Conservation (phyloP, 805 yeast species). For the Saccharomycopsis microspora region DNA sequence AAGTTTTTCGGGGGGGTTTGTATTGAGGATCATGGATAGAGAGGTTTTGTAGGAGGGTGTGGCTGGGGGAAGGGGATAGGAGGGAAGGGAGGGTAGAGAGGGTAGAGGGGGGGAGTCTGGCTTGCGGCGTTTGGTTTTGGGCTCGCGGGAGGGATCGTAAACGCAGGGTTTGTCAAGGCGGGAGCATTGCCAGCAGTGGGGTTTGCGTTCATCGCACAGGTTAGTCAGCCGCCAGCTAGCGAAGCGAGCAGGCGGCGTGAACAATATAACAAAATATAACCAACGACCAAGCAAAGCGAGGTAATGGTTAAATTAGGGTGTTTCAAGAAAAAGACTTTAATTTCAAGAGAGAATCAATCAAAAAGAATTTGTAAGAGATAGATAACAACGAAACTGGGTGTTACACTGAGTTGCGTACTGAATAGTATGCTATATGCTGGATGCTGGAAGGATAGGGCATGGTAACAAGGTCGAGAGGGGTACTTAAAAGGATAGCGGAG, state of each 20-base stretch:
- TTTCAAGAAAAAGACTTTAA: not conserved
- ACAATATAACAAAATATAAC: no score
- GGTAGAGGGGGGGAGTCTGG: not conserved
- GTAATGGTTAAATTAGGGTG: not conserved
- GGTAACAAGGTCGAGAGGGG: no score
- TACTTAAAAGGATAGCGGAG: no score
- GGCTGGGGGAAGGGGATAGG: not conserved
- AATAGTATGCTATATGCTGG: no score
- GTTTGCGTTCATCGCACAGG: slow-evolving; percentile 28
- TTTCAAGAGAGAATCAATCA: no score
- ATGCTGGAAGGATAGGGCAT: no score
- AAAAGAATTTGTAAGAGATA: no score
- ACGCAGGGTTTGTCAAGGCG: slow-evolving; percentile 27
- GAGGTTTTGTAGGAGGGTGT: slow-evolving; percentile 1
- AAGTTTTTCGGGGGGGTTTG: not conserved
- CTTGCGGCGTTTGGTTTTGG: slow-evolving; percentile 17
- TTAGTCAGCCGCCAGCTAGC: not conserved
- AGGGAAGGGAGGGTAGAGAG: not conserved
- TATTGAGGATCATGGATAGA: slow-evolving; percentile 3
- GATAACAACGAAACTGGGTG: no score
- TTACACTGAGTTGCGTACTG: no score
- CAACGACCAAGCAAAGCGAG: not conserved
- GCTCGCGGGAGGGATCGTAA: slow-evolving; percentile 26
- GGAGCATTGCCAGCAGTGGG: slow-evolving; percentile 31
- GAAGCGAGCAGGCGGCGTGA: no score